A percentile compares a stretch with the other conserved stretches of the same genome.
Conservation (phyloP, 345 rosid genomes). For the Salix udensis region DNA sequence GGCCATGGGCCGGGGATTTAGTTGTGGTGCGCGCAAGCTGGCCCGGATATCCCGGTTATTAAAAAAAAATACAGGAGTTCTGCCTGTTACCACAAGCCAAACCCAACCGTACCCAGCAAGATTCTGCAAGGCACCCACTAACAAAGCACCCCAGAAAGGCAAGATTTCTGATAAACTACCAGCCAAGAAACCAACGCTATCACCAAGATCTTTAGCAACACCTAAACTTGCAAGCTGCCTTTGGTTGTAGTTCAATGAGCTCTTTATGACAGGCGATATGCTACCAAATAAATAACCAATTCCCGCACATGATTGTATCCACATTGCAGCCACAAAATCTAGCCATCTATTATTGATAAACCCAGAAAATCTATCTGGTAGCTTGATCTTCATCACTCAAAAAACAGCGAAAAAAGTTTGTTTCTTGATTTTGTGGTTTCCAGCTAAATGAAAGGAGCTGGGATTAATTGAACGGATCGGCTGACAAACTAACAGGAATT, state of each 20-base stretch:
- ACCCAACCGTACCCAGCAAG: slow-evolving; percentile 92
- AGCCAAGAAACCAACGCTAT: slow-evolving; percentile 93
- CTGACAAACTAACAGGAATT: neutral
- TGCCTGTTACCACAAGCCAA: slow-evolving; percentile 83
- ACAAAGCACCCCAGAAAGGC: slow-evolving; percentile 93
- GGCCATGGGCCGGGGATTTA: too few species aligned
- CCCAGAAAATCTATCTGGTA: slow-evolving; percentile 43
- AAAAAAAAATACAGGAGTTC: slow-evolving; percentile 64
- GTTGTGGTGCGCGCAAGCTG: too few species aligned
- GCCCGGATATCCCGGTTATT: too few species aligned
- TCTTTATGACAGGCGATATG: slow-evolving; percentile 93
- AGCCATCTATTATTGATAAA: slow-evolving; percentile 86
- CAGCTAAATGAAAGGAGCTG: neutral
- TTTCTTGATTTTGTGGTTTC: neutral
- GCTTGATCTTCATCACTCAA: slow-evolving; percentile 33
- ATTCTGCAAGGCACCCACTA: slow-evolving; percentile 87
- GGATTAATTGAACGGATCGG: neutral
- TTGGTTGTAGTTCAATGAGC: slow-evolving; percentile 80
- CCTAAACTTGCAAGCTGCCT: slow-evolving; percentile 75
- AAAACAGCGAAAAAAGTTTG: neutral
- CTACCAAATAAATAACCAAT: slow-evolving; percentile 91
- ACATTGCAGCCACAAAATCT: slow-evolving; percentile 97
- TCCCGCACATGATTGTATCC: slow-evolving; percentile 97
- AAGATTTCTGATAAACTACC: slow-evolving; percentile 77
- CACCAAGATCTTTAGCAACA: slow-evolving; percentile 98